These are phyloP conservation scores for Lumnitzera racemosa DNA, from an alignment of 345 rosid genomes.

Conservation along the genomic window DNA sequence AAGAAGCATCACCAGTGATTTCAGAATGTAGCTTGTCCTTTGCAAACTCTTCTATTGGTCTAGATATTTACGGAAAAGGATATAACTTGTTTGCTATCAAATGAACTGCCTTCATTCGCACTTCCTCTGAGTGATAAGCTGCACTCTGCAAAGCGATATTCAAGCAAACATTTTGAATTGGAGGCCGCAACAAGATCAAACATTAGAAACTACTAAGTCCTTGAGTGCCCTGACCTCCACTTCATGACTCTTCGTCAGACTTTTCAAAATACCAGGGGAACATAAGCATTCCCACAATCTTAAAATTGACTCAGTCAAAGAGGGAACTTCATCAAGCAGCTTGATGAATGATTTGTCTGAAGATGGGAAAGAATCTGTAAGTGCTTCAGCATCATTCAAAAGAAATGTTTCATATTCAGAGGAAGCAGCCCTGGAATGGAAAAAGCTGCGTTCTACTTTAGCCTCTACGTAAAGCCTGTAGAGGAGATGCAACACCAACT, in stretches of 20 bases:
- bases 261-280: slow-evolving; percentile 58
- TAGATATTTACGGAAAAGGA: too few relatives aligned
- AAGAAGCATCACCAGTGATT: slow-evolving; percentile 10
- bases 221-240: slow-evolving; percentile 91
- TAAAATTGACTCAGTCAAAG: slow-evolving; percentile 72
- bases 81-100: too few relatives aligned
- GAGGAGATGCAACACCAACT: slow-evolving; percentile 93
- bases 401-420: slow-evolving; percentile 82
- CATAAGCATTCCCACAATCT: slow-evolving; percentile 77
- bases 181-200: slow-evolving; percentile 80
- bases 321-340: slow-evolving; percentile 92
- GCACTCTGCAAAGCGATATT: slow-evolving; percentile 89
- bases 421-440: slow-evolving; percentile 85
- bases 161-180: slow-evolving; percentile 74
- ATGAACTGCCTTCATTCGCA: too few relatives aligned
- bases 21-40: too few relatives aligned
- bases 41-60: too few relatives aligned
- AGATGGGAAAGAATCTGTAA: slow-evolving; percentile 90
- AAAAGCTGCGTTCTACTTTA: slow-evolving; percentile 89
- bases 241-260: slow-evolving; percentile 53
- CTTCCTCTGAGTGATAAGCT: too few relatives aligned
- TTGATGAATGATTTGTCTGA: slow-evolving; percentile 89
- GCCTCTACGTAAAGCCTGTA: slow-evolving; percentile 88
- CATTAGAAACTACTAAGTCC: slow-evolving; percentile 94
- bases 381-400: slow-evolving; percentile 75